Percentiles rank a stretch among this genome's conserved stretches.
Conservation (phyloP, 208 protist species). For the Leishmania major region DNA sequence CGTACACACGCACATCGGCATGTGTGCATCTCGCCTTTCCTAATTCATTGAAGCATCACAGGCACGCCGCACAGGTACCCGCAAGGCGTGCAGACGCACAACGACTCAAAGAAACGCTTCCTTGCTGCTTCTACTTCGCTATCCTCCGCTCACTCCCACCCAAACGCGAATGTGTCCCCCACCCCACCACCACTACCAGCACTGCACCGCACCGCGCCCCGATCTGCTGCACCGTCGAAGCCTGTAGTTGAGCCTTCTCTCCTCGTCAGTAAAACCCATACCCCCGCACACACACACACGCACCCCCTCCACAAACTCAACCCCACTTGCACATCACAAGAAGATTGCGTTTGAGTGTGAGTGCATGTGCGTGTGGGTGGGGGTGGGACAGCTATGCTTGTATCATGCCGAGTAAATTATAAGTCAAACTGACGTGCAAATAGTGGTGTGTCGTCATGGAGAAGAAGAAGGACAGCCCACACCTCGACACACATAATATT, state of each 20-base stretch:
- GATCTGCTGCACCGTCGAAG: background rate
- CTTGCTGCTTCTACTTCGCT: background rate
- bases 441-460: constrained; percentile 3
- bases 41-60: constrained; percentile 24
- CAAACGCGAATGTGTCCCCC: background rate
- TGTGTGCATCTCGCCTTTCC: constrained; percentile 8
- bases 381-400: constrained; percentile 2
- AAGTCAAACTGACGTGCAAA: constrained; percentile 20
- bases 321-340: background rate
- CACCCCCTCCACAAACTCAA: background rate
- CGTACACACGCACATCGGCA: background rate
- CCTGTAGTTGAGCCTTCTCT: background rate
- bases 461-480: background rate
- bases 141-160: background rate
- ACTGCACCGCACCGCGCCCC: background rate
- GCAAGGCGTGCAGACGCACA: constrained; percentile 1
- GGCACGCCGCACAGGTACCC: background rate
- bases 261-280: background rate
- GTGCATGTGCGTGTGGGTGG: background rate
- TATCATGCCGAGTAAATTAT: background rate
- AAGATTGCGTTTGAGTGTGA: background rate
- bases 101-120: constrained; percentile 31
- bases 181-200: background rate
- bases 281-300: background rate
- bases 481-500: background rate